A percentile compares a stretch with the other conserved stretches of the same genome.
Conservation (phyloP, 441 rosid genomes). For the Erysimum cheiri region DNA sequence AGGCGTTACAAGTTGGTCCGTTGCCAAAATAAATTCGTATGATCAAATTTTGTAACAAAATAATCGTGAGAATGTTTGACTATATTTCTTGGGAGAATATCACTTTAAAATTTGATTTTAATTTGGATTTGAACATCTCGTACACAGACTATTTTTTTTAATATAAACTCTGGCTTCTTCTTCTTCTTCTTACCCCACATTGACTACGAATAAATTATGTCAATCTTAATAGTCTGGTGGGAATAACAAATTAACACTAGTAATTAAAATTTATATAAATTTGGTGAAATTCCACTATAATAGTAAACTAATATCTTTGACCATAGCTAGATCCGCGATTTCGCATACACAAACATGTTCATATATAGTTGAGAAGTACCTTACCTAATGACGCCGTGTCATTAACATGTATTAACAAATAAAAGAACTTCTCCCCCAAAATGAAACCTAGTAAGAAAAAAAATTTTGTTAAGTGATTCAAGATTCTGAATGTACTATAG, state of each 20-base stretch:
- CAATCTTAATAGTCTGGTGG: not conserved
- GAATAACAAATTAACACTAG: not conserved
- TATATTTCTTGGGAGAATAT: not conserved
- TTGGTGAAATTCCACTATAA: slow-evolving; percentile 18
- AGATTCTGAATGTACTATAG: slow-evolving; percentile 10
- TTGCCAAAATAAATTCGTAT: too few relatives aligned
- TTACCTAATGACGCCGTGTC: slow-evolving; percentile 5
- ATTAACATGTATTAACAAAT: not conserved
- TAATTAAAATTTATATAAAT: not conserved
- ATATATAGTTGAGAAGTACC: slow-evolving; percentile 20
- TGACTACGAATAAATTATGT: not conserved
- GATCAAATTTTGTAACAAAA: not conserved
- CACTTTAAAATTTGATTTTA: not conserved
- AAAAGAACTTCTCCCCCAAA: not conserved
- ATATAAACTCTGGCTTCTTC: not conserved
- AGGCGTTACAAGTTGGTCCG: too few relatives aligned
- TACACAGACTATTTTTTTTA: not conserved
- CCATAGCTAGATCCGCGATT: slow-evolving; percentile 11
- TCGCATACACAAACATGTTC: slow-evolving; percentile 24
- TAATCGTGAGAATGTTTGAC: not conserved
- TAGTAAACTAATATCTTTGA: not conserved
- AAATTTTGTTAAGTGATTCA: not conserved
- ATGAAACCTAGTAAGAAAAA: not conserved
- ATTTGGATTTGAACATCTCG: not conserved
- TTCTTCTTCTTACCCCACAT: not conserved